Evolutionary conservation across 2,329 filamentous ascomycete species (phyloP).

Genomic region (Botryotinia convoluta): DNA sequence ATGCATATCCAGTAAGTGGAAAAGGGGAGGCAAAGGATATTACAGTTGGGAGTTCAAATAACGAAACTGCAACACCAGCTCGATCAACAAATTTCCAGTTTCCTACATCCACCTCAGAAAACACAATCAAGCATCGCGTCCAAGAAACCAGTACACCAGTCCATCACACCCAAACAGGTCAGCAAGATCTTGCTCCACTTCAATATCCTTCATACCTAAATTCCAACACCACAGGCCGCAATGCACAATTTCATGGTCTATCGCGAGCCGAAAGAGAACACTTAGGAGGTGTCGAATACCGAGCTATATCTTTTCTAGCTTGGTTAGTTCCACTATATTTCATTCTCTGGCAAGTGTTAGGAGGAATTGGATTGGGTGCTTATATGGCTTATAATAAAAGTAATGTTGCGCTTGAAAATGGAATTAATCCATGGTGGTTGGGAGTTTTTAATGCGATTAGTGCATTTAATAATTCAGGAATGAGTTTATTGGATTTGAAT

Average conservation of each 20-base stretch:
- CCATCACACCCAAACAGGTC: background rate
- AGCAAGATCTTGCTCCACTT: constrained; percentile 19
- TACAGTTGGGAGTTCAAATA: background rate
- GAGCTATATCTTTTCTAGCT: constrained; percentile 57
- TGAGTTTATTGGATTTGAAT: constrained; percentile 65
- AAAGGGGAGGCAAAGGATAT: background rate
- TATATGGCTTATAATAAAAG: constrained; percentile 56
- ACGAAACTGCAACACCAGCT: background rate
- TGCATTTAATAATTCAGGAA: constrained; percentile 70
- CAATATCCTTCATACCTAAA: constrained; percentile 32
- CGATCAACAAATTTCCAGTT: background rate
- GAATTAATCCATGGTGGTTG: constrained; percentile 65
- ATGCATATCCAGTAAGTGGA: background rate
- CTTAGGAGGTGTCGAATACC: constrained; percentile 63
- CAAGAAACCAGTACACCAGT: background rate
- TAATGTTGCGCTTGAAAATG: constrained; percentile 50
- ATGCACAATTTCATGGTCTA: constrained; percentile 55
- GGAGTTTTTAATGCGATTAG: constrained; percentile 66
- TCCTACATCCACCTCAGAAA: background rate
- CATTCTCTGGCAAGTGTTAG: constrained; percentile 56
- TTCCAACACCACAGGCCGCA: constrained; percentile 44
- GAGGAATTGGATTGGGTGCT: constrained; percentile 57
- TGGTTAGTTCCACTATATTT: constrained; percentile 61
- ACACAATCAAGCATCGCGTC: background rate
- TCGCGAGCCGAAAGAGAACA: constrained; percentile 52